Evolutionary conservation across 768 basidiomycete genomes (phyloP).

Genomic region (Termitomyces sp.): DNA sequence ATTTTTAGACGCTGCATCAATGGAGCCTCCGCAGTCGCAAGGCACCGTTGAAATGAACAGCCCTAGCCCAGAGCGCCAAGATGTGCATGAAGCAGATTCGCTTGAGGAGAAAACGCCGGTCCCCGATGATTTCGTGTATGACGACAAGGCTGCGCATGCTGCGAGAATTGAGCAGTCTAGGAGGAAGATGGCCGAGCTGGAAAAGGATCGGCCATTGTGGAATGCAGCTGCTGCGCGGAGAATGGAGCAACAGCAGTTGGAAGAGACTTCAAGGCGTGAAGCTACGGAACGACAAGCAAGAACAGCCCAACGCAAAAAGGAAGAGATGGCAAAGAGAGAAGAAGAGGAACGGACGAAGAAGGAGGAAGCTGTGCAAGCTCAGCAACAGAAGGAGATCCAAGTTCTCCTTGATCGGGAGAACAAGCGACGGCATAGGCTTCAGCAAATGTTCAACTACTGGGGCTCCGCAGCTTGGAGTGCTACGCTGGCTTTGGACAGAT

Average conservation of each 20-base stretch:
- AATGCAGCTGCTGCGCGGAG: conserved; percentile 46
- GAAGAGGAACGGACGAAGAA: conserved; percentile 15
- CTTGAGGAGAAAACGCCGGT: conserved; percentile 7
- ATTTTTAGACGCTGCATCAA: not conserved
- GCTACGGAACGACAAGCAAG: conserved; percentile 18
- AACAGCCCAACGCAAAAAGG: conserved; percentile 13
- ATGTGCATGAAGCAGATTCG: conserved; percentile 3
- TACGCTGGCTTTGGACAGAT: conserved; percentile 65
- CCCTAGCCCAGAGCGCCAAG: conserved; percentile 4
- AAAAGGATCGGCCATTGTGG: conserved; percentile 57
- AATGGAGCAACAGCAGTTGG: conserved; percentile 32
- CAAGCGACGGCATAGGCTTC: conserved; percentile 32
- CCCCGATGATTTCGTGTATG: conserved; percentile 16
- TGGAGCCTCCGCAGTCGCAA: conserved; percentile 1
- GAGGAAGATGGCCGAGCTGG: conserved; percentile 62
- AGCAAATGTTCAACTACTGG: conserved; percentile 49
- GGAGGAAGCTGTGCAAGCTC: conserved; percentile 11
- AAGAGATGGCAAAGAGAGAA: conserved; percentile 24
- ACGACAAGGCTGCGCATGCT: conserved; percentile 30
- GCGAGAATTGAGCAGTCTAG: conserved; percentile 56
- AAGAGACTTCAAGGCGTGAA: conserved; percentile 22
- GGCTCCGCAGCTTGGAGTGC: conserved; percentile 56
- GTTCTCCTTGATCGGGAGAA: conserved; percentile 25
- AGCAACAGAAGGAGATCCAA: conserved; percentile 11
- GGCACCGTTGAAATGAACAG: conserved; percentile 12